Conservation (phyloP, 2,329 filamentous ascomycete genomes). For the Venturia effusa region DNA sequence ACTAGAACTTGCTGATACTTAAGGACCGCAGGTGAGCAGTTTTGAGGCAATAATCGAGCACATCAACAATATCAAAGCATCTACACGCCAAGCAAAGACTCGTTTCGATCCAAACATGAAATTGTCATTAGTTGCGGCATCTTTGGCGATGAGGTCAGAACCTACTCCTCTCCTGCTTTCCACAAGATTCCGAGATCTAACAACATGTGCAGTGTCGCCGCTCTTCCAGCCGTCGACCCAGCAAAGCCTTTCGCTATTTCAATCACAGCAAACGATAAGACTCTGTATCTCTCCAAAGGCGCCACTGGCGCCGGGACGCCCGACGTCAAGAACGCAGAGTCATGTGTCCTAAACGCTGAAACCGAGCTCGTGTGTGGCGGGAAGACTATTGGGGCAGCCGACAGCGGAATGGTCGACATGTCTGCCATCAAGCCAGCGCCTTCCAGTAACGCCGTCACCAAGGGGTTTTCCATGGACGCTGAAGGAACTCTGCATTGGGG, state of each 20-base stretch:
- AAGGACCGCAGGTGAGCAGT: background rate
- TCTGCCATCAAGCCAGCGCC: background rate
- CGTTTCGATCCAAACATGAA: background rate
- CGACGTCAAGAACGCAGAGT: background rate
- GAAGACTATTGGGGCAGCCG: conserved; percentile 3
- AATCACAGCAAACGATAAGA: conserved; percentile 1
- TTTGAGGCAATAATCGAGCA: background rate
- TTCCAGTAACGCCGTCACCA: background rate
- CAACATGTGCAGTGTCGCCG: background rate
- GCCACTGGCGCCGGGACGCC: background rate
- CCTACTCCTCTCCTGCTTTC: too few species aligned
- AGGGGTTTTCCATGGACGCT: conserved; percentile 3
- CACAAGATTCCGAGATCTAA: background rate
- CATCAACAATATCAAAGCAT: background rate
- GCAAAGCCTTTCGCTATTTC: conserved; percentile 2
- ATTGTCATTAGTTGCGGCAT: background rate
- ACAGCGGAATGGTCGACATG: background rate
- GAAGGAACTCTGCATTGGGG: background rate
- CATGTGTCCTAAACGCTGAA: background rate
- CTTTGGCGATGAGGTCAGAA: background rate
- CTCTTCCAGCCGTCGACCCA: conserved; percentile 5
- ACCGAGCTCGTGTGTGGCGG: conserved; percentile 7
- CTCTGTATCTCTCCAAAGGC: conserved; percentile 5
- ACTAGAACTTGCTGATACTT: background rate
- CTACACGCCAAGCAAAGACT: background rate